phyloP scores from a whole-genome alignment of 306 rosid species.

The barrel medic (Medicago truncatula) region MtrunA17r5.0-ANR NC_053045.1:50075001-50075500 shows the following conservation, averaged over 20 bases:
- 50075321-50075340: constrained; percentile 88
- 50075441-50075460: constrained; percentile 17
- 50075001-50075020: neutral
- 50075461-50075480: constrained; percentile 22
- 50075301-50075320: constrained; percentile 76
- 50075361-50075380: constrained; percentile 94
- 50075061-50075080: neutral
- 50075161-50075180: too few species aligned
- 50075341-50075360: constrained; percentile 65
- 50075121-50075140: constrained; percentile 8
- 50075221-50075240: constrained; percentile 20
- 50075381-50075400: constrained; percentile 48
- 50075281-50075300: constrained; percentile 82
- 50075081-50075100: neutral
- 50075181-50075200: neutral
- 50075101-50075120: constrained; percentile 11
- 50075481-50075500: constrained; percentile 2
- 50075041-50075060: constrained; percentile 9
- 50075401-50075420: constrained; percentile 6
- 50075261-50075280: constrained; percentile 42
- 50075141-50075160: too few species aligned
- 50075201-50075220: constrained; percentile 2
- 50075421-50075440: constrained; percentile 10
- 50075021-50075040: constrained; percentile 10
- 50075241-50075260: constrained; percentile 4